phyloP scores from a whole-genome alignment of 352 stramenopile genomes.

The Thalassiosira hispida region DNA sequence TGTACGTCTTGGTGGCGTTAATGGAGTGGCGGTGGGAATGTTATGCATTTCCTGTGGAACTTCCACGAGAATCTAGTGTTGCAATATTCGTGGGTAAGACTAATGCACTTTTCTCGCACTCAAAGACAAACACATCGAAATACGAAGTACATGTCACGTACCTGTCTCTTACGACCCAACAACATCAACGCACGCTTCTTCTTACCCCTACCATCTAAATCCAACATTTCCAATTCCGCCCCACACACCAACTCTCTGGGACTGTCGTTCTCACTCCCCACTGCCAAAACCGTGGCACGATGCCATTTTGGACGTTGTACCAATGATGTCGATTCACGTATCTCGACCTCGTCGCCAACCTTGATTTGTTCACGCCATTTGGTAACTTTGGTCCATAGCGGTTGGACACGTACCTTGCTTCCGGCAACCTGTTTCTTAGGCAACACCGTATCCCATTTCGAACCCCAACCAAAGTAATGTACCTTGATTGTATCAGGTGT shows the following conservation, averaged over 20 bases:
- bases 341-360: conserved; percentile 68
- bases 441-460: conserved; percentile 69
- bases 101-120: background rate
- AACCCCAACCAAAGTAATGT: conserved; percentile 82
- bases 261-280: conserved; percentile 48
- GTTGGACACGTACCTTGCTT: conserved; percentile 40
- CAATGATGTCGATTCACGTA: conserved; percentile 67
- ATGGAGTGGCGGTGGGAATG: conserved; percentile 14
- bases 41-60: conserved; percentile 69
- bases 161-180: conserved; percentile 44
- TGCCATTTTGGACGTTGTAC: conserved; percentile 76
- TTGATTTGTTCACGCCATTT: conserved; percentile 68
- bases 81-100: conserved; percentile 26
- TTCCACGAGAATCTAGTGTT: conserved; percentile 72
- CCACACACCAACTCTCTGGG: conserved; percentile 52
- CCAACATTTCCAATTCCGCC: conserved; percentile 62
- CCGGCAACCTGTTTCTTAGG: conserved; percentile 32
- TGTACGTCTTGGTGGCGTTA: conserved; percentile 1
- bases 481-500: conserved; percentile 70
- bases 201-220: conserved; percentile 12
- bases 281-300: conserved; percentile 61
- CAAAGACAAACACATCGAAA: background rate
- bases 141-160: background rate
- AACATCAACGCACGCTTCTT: conserved; percentile 40
- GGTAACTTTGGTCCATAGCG: conserved; percentile 66